phyloP scores from a whole-genome alignment of 2,329 filamentous ascomycete species.

The Rhynchosporium graminicola region DNA sequence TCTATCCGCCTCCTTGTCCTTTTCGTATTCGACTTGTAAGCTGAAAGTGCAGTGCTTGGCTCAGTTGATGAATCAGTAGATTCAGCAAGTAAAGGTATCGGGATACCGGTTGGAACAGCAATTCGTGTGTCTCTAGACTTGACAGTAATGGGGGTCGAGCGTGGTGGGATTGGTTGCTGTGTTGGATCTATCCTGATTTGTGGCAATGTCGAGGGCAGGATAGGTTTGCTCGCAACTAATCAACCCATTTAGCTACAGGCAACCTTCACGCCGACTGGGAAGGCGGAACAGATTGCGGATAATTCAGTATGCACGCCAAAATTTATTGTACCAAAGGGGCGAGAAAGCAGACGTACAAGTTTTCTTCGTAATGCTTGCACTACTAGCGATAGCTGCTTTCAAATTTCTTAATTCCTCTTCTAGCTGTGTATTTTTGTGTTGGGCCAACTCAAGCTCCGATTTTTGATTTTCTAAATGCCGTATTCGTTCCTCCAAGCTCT shows the following conservation, averaged over 20 bases:
- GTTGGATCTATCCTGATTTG: background rate
- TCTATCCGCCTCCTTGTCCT: background rate
- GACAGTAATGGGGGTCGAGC: background rate
- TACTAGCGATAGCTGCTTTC: background rate
- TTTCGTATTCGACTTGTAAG: background rate
- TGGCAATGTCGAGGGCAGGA: background rate
- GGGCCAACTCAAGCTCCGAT: background rate
- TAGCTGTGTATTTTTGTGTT: background rate
- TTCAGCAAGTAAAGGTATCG: background rate
- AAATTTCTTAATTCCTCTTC: slow-evolving; percentile 1
- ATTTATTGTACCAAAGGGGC: background rate
- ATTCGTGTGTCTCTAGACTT: background rate
- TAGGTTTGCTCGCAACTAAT: background rate
- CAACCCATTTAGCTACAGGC: background rate
- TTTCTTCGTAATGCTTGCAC: background rate
- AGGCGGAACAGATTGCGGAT: background rate
- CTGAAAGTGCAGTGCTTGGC: background rate
- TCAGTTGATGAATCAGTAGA: background rate
- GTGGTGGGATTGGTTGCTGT: background rate
- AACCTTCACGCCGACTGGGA: background rate
- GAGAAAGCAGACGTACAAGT: background rate
- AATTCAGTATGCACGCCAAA: background rate
- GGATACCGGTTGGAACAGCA: background rate
- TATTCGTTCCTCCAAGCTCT: slow-evolving; percentile 7
- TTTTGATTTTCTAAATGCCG: background rate